Evolutionary conservation across 2,329 filamentous ascomycete species (phyloP).

Genomic region (Elsinoe fawcettii): DNA sequence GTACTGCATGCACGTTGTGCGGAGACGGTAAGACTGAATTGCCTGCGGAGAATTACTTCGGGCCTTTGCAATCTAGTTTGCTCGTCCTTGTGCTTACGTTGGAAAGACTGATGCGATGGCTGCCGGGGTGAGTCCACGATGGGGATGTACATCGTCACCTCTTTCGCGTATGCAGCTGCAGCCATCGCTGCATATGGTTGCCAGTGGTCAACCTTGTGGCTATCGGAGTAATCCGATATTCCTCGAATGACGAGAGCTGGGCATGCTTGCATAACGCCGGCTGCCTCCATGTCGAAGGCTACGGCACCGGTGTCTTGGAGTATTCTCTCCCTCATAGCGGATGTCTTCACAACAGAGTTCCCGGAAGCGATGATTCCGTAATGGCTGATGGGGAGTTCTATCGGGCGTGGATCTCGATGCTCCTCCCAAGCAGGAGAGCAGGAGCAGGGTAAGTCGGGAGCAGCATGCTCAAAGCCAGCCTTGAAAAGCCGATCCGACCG

Average conservation of each 20-base stretch:
- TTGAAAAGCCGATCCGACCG: background rate
- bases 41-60: no score
- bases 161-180: slow-evolving; percentile 22
- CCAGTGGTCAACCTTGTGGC: slow-evolving; percentile 24
- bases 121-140: no score
- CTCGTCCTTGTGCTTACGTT: no score
- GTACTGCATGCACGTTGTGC: no score
- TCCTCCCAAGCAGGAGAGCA: background rate
- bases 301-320: slow-evolving; percentile 17
- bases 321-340: background rate
- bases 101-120: no score
- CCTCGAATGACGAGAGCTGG: slow-evolving; percentile 23
- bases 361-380: slow-evolving; percentile 35
- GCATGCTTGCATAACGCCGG: slow-evolving; percentile 13
- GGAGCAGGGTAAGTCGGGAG: background rate
- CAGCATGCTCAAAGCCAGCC: background rate
- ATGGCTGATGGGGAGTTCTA: slow-evolving; percentile 25
- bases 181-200: slow-evolving; percentile 21
- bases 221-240: slow-evolving; percentile 23
- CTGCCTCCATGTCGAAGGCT: slow-evolving; percentile 20
- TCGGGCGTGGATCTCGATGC: background rate
- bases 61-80: no score
- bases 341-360: slow-evolving; percentile 23
- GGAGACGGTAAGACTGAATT: no score
- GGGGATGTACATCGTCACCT: no score